phyloP scores from a whole-genome alignment of 306 rosid genomes.

The Cotoneaster glaucophyllus region DNA sequence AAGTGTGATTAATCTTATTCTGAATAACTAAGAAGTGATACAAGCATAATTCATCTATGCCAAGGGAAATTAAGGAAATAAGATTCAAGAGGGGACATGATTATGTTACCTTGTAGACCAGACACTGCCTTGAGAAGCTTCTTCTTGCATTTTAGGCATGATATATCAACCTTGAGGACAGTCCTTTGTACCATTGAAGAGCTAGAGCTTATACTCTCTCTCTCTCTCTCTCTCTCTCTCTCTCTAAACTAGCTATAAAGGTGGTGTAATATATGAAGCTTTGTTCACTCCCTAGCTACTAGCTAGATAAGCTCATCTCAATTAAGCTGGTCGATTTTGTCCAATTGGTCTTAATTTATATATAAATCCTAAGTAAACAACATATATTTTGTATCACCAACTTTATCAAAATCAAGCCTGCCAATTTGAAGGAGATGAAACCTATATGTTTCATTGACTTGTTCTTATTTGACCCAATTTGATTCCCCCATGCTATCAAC shows the following conservation, averaged over 20 bases:
- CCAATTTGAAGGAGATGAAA: neutral
- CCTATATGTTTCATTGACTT: neutral
- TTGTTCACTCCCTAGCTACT: neutral
- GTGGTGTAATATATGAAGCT: neutral
- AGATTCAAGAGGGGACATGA: neutral
- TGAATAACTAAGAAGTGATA: neutral
- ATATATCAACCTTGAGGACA: slow-evolving; percentile 45
- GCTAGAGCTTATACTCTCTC: neutral
- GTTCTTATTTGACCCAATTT: neutral
- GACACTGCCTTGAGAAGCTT: slow-evolving; percentile 46
- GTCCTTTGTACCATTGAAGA: slow-evolving; percentile 44
- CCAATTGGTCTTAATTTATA: neutral
- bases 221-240: neutral
- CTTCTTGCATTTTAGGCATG: slow-evolving; percentile 52
- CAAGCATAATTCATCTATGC: neutral
- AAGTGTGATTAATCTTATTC: neutral
- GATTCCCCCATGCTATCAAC: neutral
- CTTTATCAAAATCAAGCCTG: neutral
- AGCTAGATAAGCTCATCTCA: neutral
- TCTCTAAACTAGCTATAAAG: neutral
- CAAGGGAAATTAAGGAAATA: neutral
- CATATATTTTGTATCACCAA: neutral
- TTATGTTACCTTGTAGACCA: slow-evolving; percentile 42
- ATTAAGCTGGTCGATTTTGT: neutral
- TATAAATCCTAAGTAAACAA: neutral